Evolutionary conservation across 352 stramenopile genomes (phyloP), one percentile per base, ranked within the genome.

Genomic region (Phytopythium sindhum): DNA sequence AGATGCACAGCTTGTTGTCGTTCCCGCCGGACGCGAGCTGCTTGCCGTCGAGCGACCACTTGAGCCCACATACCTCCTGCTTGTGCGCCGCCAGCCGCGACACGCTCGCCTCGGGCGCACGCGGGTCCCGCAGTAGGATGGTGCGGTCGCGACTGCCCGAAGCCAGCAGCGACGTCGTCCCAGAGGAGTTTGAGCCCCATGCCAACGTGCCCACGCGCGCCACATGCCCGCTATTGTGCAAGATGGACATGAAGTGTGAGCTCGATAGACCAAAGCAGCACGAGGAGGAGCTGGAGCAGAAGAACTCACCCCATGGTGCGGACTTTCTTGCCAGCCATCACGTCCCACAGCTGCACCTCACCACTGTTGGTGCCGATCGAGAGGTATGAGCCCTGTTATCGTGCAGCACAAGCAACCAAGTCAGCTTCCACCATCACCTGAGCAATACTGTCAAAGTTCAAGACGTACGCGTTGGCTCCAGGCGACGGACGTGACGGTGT

Each of bases 1-100:
- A 98, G n/a, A 99, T 92, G 61, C 98, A 89, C 24, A 99, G 77
- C 73, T 99, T 98, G 82, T 99, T 99, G 81, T 99, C 97, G 73
- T 99, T 99, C 24, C 96, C 96, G 54, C 97, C 97, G 0, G 90
- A 98, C 1, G 91, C 90, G 21, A 98, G 77, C 60, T 96, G 81
- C n/a, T 82, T 66, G 59, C 91, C 86, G 64, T 98, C 96, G 61
- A 97, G 98, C 3, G 90, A 98, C 96, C 96, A 99, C 58, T 98
- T 98, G 23, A 99, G 74, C 12, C 97, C 97, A 68, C 97, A 99
- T 10, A 99, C 94, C 76, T 95, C 77, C 65, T 94, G 85, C 53
- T 88, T 89, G 72, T 94, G 85, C 7, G 83, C 81, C 28, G 74
- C 72, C 23, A 94, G 69, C 52, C 82, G 83, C 60, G 73, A 73